Percentiles rank a stretch among this genome's conserved stretches.
phyloP scores from a whole-genome alignment of 148 eudicot genomes.

The Fagopyrum esculentum region DNA sequence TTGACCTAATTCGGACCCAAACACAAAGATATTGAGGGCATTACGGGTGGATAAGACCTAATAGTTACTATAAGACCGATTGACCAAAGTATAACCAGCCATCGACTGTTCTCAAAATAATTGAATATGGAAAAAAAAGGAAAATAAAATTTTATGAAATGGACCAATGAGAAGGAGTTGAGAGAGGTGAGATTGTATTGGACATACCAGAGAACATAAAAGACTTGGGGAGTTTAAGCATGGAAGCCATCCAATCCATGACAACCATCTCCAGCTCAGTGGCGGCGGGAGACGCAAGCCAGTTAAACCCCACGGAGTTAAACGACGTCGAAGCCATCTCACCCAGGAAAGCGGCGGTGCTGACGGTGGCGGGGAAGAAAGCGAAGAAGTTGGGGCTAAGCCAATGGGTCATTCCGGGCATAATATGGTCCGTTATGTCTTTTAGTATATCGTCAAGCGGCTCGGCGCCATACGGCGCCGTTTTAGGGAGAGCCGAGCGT shows the following conservation, averaged over 20 bases:
- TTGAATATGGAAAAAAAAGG: neutral
- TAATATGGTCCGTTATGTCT: constrained; percentile 26
- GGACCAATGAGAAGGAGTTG: neutral
- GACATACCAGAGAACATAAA: constrained; percentile 44
- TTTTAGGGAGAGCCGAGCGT: constrained; percentile 20
- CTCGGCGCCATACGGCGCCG: constrained; percentile 30
- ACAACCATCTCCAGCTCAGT: constrained; percentile 54
- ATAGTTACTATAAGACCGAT: no score
- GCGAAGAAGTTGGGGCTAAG: constrained; percentile 52
- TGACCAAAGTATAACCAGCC: no score
- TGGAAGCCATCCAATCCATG: constrained; percentile 51
- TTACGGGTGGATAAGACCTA: no score
- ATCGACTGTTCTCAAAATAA: neutral
- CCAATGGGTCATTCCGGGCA: constrained; percentile 60
- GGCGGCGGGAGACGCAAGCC: constrained; percentile 50
- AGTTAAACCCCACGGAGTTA: constrained; percentile 50
- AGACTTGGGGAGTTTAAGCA: constrained; percentile 43
- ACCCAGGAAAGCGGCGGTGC: constrained; percentile 44
- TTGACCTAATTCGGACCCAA: no score
- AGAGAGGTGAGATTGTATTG: neutral
- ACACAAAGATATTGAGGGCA: no score
- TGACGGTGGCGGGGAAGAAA: constrained; percentile 42
- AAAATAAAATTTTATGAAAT: neutral
- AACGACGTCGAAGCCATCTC: constrained; percentile 41
- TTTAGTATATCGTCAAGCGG: constrained; percentile 28